phyloP scores from a whole-genome alignment of 1,284 basidiomycete genomes.

The Tilletia walkeri region DNA sequence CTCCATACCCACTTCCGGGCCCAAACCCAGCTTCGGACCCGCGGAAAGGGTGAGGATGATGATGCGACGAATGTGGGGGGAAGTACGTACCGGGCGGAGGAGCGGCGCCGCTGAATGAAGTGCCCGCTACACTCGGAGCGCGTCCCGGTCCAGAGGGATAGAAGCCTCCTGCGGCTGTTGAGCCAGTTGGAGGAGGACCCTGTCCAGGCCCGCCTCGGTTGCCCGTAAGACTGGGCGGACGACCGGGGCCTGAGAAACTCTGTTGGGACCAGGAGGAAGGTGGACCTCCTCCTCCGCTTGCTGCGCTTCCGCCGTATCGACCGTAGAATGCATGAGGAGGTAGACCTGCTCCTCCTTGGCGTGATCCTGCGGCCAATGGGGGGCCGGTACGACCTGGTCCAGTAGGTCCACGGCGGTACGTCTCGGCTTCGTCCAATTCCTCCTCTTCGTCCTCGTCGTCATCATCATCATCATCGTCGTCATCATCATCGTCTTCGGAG shows the following conservation, averaged over 20 bases:
- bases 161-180: neutral
- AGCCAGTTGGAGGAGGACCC: neutral
- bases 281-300: neutral
- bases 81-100: constrained; percentile 53
- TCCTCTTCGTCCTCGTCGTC: constrained; percentile 18
- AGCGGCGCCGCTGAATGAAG: constrained; percentile 18
- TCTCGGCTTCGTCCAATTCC: constrained; percentile 14
- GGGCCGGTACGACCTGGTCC: neutral
- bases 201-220: neutral
- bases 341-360: neutral
- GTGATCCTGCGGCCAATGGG: neutral
- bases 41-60: neutral
- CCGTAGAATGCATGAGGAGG: constrained; percentile 1
- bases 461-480: constrained; percentile 16
- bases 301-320: constrained; percentile 6
- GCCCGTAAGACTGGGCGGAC: neutral
- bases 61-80: too few species aligned
- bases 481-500: constrained; percentile 6
- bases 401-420: neutral
- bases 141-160: neutral
- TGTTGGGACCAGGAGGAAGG: constrained; percentile 16
- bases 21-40: neutral
- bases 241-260: neutral
- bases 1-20: constrained; percentile 11
- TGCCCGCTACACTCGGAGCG: constrained; percentile 9